Evolutionary conservation across 1,139 yeast genomes (phyloP), one percentile per base, ranked within the genome.

Genomic region (Starmera stellimalicola): DNA sequence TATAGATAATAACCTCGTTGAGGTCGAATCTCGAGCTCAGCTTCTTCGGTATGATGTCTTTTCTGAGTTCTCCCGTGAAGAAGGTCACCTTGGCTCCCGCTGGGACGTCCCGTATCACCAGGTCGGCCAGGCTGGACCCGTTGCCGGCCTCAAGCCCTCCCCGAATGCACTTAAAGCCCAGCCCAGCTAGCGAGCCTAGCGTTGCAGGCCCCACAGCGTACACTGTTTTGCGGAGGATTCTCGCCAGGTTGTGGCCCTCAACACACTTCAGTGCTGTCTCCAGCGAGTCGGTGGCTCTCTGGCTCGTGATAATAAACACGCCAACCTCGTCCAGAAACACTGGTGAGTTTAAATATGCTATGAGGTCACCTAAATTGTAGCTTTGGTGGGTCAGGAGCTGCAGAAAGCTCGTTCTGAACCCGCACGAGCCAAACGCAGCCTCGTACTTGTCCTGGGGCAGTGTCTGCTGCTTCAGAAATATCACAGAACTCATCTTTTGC

Each of bases 141-240:
- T 85, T 87, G 0, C 97, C 97, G 2, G 95, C 85, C 8, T 72
- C 58, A 2, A 52, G 54, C 1, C 88, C 94, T 3, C 96, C 96
- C 38, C 74, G 58, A 0, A 91, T 70, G 41, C 76, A 68, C 1
- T 40, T 50, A 50, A 87, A 88, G 2, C 95, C 95, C 20, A 75
- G 58, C 6, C 64, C 60, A 4, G 52, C 43, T 14, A 88, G 57
- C n/a, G 80, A 74, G 16, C 63, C 62, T 17, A 68, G 70, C 0
- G 97, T 88, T 0, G 95, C 91, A 1, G 95, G 95, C 0, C 97
- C 97, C 6, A 91, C 96, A 0, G 96, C 85, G 49, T 78, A 91
- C 0, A 79, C 79, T 0, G 77, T 69, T 45, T 73, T 75, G 1
- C 45, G 35, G 10, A 70, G 57, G 3, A 74, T 59, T 5, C 27